phyloP scores from a whole-genome alignment of 176 grass and related monocot species.

The Rhipidocladum racemiflorum region DNA sequence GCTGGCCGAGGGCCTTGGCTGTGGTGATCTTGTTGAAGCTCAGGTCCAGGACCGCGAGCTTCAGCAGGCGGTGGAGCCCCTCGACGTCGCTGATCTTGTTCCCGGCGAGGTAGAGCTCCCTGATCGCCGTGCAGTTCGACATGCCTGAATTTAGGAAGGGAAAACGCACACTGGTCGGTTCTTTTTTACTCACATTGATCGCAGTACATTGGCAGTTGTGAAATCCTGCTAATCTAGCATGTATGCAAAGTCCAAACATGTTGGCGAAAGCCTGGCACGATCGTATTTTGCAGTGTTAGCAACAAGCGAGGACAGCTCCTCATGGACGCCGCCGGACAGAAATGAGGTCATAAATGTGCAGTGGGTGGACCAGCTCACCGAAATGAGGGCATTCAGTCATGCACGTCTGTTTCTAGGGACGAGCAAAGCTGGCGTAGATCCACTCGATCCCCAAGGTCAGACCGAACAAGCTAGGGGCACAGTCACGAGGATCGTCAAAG shows the following conservation, averaged over 20 bases:
- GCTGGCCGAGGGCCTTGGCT: slow-evolving; percentile 71
- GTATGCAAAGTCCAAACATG: background rate
- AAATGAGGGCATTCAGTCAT: slow-evolving; percentile 34
- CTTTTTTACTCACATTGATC: background rate
- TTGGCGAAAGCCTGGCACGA: background rate
- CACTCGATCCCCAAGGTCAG: background rate
- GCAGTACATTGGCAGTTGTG: background rate
- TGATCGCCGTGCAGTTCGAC: slow-evolving; percentile 69
- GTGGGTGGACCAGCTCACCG: slow-evolving; percentile 25
- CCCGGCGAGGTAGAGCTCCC: slow-evolving; percentile 86
- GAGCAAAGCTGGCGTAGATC: slow-evolving; percentile 15
- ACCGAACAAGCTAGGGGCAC: background rate
- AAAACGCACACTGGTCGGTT: background rate
- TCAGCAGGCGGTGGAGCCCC: slow-evolving; percentile 82
- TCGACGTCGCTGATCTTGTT: slow-evolving; percentile 95
- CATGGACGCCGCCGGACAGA: background rate
- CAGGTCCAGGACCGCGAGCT: slow-evolving; percentile 73
- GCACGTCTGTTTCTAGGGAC: background rate
- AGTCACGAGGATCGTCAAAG: slow-evolving; percentile 1
- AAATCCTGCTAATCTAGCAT: background rate
- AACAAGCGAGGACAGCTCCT: background rate
- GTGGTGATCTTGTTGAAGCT: slow-evolving; percentile 88
- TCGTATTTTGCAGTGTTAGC: background rate
- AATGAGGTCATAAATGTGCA: background rate
- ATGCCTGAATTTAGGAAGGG: slow-evolving; percentile 40